Percentiles rank a stretch among this genome's conserved stretches.
Evolutionary conservation across 2,329 filamentous ascomycete species (phyloP).

Genomic region (Ceratocystis ficicola): DNA sequence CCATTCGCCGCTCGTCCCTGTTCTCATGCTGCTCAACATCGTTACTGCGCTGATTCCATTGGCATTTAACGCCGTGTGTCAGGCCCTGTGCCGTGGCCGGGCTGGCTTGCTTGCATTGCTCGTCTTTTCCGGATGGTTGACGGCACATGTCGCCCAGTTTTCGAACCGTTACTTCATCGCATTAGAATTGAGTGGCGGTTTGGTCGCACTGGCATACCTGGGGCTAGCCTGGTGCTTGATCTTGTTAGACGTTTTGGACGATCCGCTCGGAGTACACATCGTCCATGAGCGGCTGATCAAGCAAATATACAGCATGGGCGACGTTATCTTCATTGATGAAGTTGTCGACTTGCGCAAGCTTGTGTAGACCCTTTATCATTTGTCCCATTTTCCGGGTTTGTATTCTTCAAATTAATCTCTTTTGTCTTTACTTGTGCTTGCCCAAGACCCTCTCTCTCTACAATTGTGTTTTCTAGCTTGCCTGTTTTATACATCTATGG

Average conservation of each 20-base stretch:
- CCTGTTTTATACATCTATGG: not conserved
- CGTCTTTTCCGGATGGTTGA: constrained; percentile 21
- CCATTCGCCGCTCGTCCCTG: constrained; percentile 20
- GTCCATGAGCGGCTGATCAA: constrained; percentile 21
- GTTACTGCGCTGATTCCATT: constrained; percentile 21
- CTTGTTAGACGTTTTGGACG: constrained; percentile 15
- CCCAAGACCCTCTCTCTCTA: not conserved
- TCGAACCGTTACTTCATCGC: constrained; percentile 31
- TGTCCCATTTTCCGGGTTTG: not conserved
- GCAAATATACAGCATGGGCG: constrained; percentile 22
- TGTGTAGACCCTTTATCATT: constrained; percentile 12
- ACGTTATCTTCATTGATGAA: constrained; percentile 20
- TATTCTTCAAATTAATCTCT: not conserved
- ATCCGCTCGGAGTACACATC: constrained; percentile 20
- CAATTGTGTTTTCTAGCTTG: not conserved
- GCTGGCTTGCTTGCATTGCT: constrained; percentile 21
- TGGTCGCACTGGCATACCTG: constrained; percentile 25
- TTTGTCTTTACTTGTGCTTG: not conserved
- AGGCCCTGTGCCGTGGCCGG: constrained; percentile 11
- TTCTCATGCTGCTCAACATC: constrained; percentile 24
- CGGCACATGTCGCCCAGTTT: constrained; percentile 26
- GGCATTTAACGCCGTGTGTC: constrained; percentile 19
- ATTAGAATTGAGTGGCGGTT: constrained; percentile 31
- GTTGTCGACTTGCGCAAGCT: constrained; percentile 21
- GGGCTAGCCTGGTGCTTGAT: constrained; percentile 27